Evolutionary conservation across 306 rosid genomes (phyloP).

Genomic region (Acacia confusa): DNA sequence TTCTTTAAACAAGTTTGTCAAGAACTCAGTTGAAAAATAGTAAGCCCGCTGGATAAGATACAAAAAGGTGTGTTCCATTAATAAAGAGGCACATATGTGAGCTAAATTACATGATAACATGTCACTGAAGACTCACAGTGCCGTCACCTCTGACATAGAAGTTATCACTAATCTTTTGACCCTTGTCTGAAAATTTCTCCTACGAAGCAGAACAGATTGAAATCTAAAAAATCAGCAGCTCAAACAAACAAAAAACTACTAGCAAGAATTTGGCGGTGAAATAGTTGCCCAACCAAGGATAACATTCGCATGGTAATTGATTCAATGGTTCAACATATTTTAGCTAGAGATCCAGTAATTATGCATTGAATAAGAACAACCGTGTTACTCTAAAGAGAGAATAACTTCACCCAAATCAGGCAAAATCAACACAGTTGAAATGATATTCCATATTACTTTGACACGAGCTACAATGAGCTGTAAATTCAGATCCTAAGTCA

Average conservation of each 20-base stretch:
- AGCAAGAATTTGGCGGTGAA: conserved; percentile 12
- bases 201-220: conserved; percentile 31
- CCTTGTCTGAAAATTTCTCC: conserved; percentile 86
- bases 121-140: conserved; percentile 66
- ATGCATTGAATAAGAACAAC: neutral
- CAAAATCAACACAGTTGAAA: conserved; percentile 2
- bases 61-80: conserved; percentile 26
- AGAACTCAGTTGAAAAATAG: conserved; percentile 82
- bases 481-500: conserved; percentile 18
- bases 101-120: conserved; percentile 14
- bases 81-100: conserved; percentile 10
- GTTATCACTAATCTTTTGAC: conserved; percentile 83
- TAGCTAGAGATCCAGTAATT: neutral
- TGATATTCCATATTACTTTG: conserved; percentile 20
- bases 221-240: conserved; percentile 5
- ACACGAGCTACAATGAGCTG: conserved; percentile 12
- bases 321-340: conserved; percentile 24
- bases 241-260: conserved; percentile 4
- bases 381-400: neutral
- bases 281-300: conserved; percentile 1
- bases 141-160: conserved; percentile 95
- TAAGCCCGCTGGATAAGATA: conserved; percentile 75
- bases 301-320: neutral
- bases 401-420: conserved; percentile 18
- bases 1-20: conserved; percentile 73